Conservation (phyloP, 1,139 yeast species). For the Magnusiomyces sp. region DNA sequence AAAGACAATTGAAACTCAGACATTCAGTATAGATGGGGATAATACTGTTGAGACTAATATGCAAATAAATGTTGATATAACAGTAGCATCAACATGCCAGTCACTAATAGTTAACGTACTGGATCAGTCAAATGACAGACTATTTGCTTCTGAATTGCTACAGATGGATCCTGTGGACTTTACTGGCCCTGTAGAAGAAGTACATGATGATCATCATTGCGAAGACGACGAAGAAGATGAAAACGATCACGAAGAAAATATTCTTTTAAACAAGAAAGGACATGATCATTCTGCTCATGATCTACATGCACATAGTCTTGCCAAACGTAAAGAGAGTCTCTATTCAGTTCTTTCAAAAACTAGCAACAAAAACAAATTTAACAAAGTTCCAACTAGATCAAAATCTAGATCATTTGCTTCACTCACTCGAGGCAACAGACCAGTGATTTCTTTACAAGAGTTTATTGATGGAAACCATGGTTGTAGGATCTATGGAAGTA, state of each 20-base stretch:
- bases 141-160: slow-evolving; percentile 67
- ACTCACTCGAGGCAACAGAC: too few relatives aligned
- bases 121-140: slow-evolving; percentile 70
- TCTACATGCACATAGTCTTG: neutral
- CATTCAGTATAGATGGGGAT: slow-evolving; percentile 56
- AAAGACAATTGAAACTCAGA: slow-evolving; percentile 76
- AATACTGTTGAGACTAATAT: slow-evolving; percentile 44
- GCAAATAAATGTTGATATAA: slow-evolving; percentile 66
- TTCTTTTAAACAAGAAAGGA: neutral
- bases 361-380: neutral
- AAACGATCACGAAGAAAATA: neutral
- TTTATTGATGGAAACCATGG: slow-evolving; percentile 39
- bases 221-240: neutral
- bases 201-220: neutral
- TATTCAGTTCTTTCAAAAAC: neutral
- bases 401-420: slow-evolving; percentile 46
- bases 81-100: slow-evolving; percentile 80
- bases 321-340: neutral
- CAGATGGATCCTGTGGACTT: slow-evolving; percentile 29
- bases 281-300: neutral
- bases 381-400: slow-evolving; percentile 26
- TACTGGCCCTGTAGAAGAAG: neutral
- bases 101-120: slow-evolving; percentile 64
- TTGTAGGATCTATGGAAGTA: slow-evolving; percentile 79
- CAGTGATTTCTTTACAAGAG: too few relatives aligned